phyloP scores from a whole-genome alignment of 495 filamentous ascomycete species.

The Lasiosphaeria miniovina region DNA sequence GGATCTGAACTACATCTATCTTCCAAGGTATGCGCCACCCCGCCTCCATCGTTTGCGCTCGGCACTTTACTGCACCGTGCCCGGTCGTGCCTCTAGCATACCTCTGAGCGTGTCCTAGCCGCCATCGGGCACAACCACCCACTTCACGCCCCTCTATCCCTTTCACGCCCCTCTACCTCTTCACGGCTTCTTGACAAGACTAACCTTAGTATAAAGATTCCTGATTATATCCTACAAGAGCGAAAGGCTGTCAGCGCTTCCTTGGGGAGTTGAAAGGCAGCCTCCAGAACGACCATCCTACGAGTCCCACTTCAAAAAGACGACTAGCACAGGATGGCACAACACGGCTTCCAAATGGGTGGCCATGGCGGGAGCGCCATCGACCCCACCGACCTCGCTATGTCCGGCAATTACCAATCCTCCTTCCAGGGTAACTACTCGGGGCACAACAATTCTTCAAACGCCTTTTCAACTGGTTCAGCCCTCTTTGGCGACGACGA shows the following conservation, averaged over 20 bases:
- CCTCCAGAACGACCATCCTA: conserved; percentile 1
- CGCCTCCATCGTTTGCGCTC: too few relatives aligned
- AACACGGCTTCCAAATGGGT: conserved; percentile 66
- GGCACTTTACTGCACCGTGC: too few relatives aligned
- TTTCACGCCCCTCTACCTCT: too few relatives aligned
- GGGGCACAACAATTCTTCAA: conserved; percentile 35
- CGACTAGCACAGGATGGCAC: conserved; percentile 39
- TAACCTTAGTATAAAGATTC: too few relatives aligned
- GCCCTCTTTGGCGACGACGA: conserved; percentile 63
- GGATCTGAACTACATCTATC: too few relatives aligned
- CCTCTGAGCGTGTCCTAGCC: too few relatives aligned
- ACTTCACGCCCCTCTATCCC: too few relatives aligned
- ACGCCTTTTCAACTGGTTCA: conserved; percentile 41
- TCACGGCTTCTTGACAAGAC: too few relatives aligned
- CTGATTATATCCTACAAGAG: too few relatives aligned
- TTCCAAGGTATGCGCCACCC: too few relatives aligned
- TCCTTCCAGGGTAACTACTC: conserved; percentile 42
- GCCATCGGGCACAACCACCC: too few relatives aligned
- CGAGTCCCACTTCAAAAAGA: not conserved
- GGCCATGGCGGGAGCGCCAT: conserved; percentile 61
- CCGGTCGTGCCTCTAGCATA: too few relatives aligned
- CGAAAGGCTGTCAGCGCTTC: not conserved
- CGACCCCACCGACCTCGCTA: conserved; percentile 82
- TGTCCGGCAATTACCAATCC: conserved; percentile 47
- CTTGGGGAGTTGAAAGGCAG: conserved; percentile 10